These are phyloP conservation scores for Lentinula edodes DNA, from an alignment of 768 basidiomycete genomes.

Conservation along the genomic window DNA sequence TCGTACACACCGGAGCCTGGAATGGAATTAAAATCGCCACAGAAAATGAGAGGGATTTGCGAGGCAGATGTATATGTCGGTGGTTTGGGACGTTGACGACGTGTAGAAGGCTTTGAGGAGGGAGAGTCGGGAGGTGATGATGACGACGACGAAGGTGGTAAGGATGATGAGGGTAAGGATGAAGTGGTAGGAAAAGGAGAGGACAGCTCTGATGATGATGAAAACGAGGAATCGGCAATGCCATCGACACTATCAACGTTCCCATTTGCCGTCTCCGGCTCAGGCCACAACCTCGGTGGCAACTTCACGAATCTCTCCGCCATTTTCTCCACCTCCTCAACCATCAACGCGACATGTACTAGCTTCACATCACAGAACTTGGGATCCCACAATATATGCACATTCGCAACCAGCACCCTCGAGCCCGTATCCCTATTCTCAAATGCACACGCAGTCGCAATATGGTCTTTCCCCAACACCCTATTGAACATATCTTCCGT, in stretches of 20 bases:
- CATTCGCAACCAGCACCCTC: slow-evolving; percentile 83
- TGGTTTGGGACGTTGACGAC: not conserved
- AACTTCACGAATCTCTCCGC: slow-evolving; percentile 79
- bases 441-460: slow-evolving; percentile 81
- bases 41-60: slow-evolving; percentile 87
- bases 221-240: slow-evolving; percentile 10
- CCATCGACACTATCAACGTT: slow-evolving; percentile 5
- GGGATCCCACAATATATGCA: slow-evolving; percentile 92
- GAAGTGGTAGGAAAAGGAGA: not conserved
- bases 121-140: slow-evolving; percentile 33
- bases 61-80: slow-evolving; percentile 77
- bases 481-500: slow-evolving; percentile 99
- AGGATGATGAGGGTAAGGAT: not conserved
- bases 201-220: not conserved
- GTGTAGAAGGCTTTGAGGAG: not conserved
- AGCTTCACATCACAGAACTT: slow-evolving; percentile 94
- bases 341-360: slow-evolving; percentile 86
- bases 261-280: slow-evolving; percentile 11
- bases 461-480: slow-evolving; percentile 90
- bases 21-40: slow-evolving; percentile 94
- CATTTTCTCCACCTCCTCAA: slow-evolving; percentile 92
- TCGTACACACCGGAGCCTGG: slow-evolving; percentile 89
- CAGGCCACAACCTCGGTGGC: slow-evolving; percentile 43
- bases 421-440: slow-evolving; percentile 87
- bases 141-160: slow-evolving; percentile 14